Evolutionary conservation across 2,329 filamentous ascomycete genomes (phyloP), one percentile per base, ranked within the genome.

Genomic region (Aspergillus fumigatiaffinis): DNA sequence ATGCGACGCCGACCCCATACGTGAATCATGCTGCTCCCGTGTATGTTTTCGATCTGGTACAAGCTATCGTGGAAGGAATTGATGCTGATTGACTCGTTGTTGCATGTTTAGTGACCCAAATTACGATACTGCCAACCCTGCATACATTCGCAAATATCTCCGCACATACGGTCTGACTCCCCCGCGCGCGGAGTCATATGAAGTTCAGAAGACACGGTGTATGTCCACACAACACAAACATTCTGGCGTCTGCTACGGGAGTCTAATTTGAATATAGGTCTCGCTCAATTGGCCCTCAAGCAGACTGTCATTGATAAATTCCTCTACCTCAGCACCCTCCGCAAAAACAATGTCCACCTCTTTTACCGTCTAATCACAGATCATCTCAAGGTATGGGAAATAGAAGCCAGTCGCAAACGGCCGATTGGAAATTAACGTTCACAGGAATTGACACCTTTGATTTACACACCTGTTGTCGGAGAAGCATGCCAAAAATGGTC

Each of bases 401-500:
- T 57, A 23, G 8, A 23, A 9, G n/a, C 56, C 47, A 56, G n/a
- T 35, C 10, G 38, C 49, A 35, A 52, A 56, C 53, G 35, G 42
- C 12, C 12, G 32, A 35, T 35, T 17, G 38, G 48, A 46, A 57
- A 59, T 55, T 66, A 58, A 66, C 52, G 48, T 47, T 60, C 64
- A 56, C 66, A 78, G 69, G 78, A 80, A 65, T 66, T 80, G 63
- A 79, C 79, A 17, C 78, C 78, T 51, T 67, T 81, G 58, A 80
- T 80, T 61, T 81, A 81, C 63, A 81, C 79, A 49, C 79, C 79
- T 4, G 77, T 78, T 26, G 79, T 99, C 68, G 94, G 94, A 69
- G 93, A 97, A 74, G 94, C 96, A 65, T 99, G 94, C 80, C 82
- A 96, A 73, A 89, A 93, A 77, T 99, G 96, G 85, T 96, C 92